Evolutionary conservation across 495 filamentous ascomycete species (phyloP), one percentile per base, ranked within the genome.

Genomic region (Tuber aestivum): DNA sequence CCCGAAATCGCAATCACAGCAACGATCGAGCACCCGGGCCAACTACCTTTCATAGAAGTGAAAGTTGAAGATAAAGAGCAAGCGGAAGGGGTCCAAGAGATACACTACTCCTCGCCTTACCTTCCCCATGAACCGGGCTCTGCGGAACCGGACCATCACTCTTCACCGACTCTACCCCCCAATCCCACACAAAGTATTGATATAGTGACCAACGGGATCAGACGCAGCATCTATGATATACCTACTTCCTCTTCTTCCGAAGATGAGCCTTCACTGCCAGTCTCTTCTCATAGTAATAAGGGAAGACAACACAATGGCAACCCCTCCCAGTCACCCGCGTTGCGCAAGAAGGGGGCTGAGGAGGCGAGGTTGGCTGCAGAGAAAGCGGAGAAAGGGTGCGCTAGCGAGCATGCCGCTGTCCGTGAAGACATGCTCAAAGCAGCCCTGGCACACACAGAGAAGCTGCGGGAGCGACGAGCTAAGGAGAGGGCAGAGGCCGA

Each of bases 401-500:
- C 40, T 50, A 70, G 41, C 21, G 50, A 70, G 37, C 32, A 74
- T 27, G 40, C 20, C 2, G 41, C 40, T 50, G 71, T n/a, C 41
- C 75, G 75, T 35, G 78, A 81, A 44, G 41, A 6, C 2, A n/a
- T 56, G 14, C 41, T 44, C 23, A 48, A 69, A 41, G 74, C 73
- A 23, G 78, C 71, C 18, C 70, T 77, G 71, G 50, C 44, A 20
- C 37, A 45, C 12, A 10, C 14, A 61, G 71, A 73, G 69, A 48
- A n/a, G n/a, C n/a, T n/a, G n/a, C n/a, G 42, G 23, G 73, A 74
- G 35, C 73, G 73, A 35, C 73, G 70, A 27, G n/a, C 32, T 14
- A 74, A 72, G 44, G 72, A 78, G 27, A 78, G 16, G 32, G 50
- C n/a, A 10, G 77, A 79, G 27, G 41, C 50, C 0, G 70, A 76